These are phyloP conservation scores for Moesziomyces sp. DNA, from an alignment of 1,284 basidiomycete genomes.

Conservation along the genomic window DNA sequence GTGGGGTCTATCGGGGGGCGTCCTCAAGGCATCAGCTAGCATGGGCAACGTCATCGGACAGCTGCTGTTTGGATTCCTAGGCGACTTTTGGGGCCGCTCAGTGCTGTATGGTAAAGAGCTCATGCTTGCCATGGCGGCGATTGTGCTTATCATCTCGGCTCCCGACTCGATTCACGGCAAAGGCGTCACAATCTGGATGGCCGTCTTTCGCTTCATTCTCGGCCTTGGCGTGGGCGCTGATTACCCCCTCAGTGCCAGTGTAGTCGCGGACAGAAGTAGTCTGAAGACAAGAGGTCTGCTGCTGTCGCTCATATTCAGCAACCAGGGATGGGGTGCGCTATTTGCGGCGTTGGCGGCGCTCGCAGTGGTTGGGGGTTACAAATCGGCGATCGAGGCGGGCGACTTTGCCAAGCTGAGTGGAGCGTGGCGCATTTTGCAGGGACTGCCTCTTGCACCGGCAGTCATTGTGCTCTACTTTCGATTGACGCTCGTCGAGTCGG, in stretches of 20 bases:
- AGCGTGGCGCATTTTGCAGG: constrained; percentile 60
- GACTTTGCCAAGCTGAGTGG: constrained; percentile 40
- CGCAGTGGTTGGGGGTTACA: constrained; percentile 77
- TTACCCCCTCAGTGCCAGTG: constrained; percentile 76
- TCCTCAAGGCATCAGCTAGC: constrained; percentile 55
- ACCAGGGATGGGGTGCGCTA: constrained; percentile 52
- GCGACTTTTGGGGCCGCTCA: constrained; percentile 48
- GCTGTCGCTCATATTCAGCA: constrained; percentile 68
- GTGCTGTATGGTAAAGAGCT: constrained; percentile 58
- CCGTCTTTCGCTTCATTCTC: constrained; percentile 44
- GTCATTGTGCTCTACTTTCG: constrained; percentile 70
- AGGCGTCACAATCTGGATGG: constrained; percentile 49
- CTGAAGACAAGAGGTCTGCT: constrained; percentile 40
- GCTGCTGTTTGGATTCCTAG: constrained; percentile 46
- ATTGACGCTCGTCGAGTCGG: constrained; percentile 69
- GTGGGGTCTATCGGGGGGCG: constrained; percentile 52
- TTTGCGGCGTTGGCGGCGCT: constrained; percentile 75
- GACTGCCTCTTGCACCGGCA: constrained; percentile 49
- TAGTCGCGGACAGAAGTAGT: constrained; percentile 49
- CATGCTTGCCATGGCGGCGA: constrained; percentile 48
- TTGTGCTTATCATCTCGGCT: constrained; percentile 51
- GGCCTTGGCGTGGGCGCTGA: constrained; percentile 76
- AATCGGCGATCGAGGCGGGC: constrained; percentile 65
- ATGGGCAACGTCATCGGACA: constrained; percentile 56
- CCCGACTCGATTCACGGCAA: constrained; percentile 44